A percentile compares a stretch with the other conserved stretches of the same genome.
Conservation (phyloP, 176 grass and related monocot genomes). For the Tillandsia fasciculata region DNA sequence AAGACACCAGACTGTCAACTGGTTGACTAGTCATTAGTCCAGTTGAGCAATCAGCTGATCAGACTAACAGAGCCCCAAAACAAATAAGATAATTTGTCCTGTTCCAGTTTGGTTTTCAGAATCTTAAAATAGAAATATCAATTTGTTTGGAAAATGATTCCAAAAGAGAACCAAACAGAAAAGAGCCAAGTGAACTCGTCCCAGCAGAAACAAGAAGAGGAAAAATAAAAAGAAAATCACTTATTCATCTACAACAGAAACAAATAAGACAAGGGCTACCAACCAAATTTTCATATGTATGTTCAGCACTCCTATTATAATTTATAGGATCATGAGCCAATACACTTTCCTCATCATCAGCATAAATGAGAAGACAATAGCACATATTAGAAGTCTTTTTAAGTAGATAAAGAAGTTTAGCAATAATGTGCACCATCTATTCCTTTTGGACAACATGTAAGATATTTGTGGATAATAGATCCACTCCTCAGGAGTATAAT, state of each 20-base stretch:
- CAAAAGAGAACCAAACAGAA: too few relatives aligned
- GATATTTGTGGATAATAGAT: too few relatives aligned
- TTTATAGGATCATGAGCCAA: conserved; percentile 7
- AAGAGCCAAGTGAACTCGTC: too few relatives aligned
- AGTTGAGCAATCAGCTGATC: neutral
- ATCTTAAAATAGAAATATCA: neutral
- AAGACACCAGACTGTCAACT: too few relatives aligned
- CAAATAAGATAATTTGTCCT: neutral
- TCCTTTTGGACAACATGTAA: neutral
- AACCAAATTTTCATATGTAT: conserved; percentile 12
- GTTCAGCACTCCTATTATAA: conserved; percentile 13
- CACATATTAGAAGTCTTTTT: neutral
- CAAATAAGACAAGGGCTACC: neutral
- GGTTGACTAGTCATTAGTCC: too few relatives aligned
- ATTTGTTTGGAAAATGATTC: too few relatives aligned
- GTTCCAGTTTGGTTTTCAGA: neutral
- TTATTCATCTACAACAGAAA: neutral
- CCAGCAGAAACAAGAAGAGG: neutral
- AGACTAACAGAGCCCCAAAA: neutral
- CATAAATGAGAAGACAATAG: conserved; percentile 12
- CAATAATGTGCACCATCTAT: neutral
- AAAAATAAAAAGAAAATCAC: neutral
- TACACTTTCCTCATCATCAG: conserved; percentile 46
- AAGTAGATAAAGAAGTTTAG: neutral
- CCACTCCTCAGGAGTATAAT: neutral